These are phyloP conservation scores for Xylaria telfairii DNA, from an alignment of 495 filamentous ascomycete species.

Conservation along the genomic window DNA sequence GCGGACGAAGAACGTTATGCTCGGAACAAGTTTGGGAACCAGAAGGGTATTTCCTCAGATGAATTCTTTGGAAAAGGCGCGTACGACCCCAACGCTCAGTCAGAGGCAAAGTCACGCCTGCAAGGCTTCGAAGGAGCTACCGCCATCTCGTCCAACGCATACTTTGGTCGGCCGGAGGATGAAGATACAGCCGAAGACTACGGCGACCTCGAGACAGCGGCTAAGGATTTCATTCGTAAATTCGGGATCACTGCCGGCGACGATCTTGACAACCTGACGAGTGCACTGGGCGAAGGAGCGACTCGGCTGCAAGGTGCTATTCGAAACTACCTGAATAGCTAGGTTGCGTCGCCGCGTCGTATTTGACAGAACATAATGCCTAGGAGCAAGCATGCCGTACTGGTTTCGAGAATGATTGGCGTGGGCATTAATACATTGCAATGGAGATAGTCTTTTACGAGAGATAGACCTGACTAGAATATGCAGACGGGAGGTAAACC, in stretches of 20 bases:
- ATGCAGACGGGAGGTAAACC: not conserved
- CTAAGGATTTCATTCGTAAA: constrained; percentile 90
- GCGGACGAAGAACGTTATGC: constrained; percentile 77
- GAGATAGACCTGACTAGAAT: constrained; percentile 10
- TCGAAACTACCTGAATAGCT: constrained; percentile 72
- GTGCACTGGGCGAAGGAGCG: constrained; percentile 83
- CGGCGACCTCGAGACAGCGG: constrained; percentile 86
- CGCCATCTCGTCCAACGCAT: constrained; percentile 91
- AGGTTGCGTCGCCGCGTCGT: not conserved
- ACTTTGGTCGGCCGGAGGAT: constrained; percentile 87
- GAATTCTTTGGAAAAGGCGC: constrained; percentile 94
- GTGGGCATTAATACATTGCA: constrained; percentile 11
- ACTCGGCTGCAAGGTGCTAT: constrained; percentile 86
- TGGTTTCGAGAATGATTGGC: constrained; percentile 3
- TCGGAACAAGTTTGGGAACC: constrained; percentile 81
- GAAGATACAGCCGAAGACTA: constrained; percentile 75
- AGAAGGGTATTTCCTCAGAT: constrained; percentile 97
- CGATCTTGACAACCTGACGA: constrained; percentile 87
- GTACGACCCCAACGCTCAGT: constrained; percentile 79
- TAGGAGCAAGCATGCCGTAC: not conserved
- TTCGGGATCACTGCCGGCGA: constrained; percentile 96
- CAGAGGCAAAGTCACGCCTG: constrained; percentile 85
- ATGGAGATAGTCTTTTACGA: not conserved
- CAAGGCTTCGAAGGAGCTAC: constrained; percentile 92
- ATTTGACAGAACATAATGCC: not conserved